phyloP scores from a whole-genome alignment of 176 grass and related monocot genomes.

The barley (Hordeum vulgare) region MorexV3_pseudomolecules_assembly NC_058522.1:559488709-559489208 shows the following conservation, averaged over 20 bases:
- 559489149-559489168: fast-evolving
- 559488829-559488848: conserved; percentile 83
- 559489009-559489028: background rate
- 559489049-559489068: conserved; percentile 34
- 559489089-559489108: background rate
- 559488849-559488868: conserved; percentile 87
- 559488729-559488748: background rate
- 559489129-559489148: background rate
- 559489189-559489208: background rate
- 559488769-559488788: conserved; percentile 81
- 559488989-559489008: background rate
- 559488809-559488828: conserved; percentile 93
- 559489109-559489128: background rate
- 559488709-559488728: background rate
- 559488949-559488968: conserved; percentile 63
- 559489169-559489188: background rate
- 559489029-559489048: background rate
- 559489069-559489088: conserved; percentile 39
- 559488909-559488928: conserved; percentile 93
- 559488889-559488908: conserved; percentile 87
- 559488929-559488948: conserved; percentile 51
- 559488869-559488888: conserved; percentile 86
- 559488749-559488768: conserved; percentile 73
- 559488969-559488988: conserved; percentile 70
- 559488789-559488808: conserved; percentile 87